Base-by-base conservation (phyloP, 768 basidiomycete species). In the Psilocybe cubensis region DNA sequence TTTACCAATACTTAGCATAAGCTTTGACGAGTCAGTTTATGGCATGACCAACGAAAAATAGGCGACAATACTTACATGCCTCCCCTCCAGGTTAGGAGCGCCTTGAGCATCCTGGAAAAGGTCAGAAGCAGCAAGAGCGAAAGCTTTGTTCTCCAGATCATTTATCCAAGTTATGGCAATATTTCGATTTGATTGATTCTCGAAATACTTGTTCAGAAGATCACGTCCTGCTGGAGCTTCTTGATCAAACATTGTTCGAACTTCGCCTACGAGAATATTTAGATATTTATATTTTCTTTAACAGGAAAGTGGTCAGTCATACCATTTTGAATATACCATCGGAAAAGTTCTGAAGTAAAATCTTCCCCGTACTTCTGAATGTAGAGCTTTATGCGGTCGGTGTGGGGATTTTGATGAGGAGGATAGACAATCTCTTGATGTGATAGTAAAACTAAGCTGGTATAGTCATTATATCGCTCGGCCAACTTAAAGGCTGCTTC, bases 291-390 rank as follows among this genome's bases (percentile, higher is more conserved):
- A 6, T 29, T 42, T 31, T 20, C 11, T 29, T 33, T 4, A 11
- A 4, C 11, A 21, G 24, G 23, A 17, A 20, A 41, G 11, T 11
- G 11, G 21, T 28, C 35, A 12, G 18, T 68, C 82, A 42, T 55
- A 91, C 93, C 92, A 61, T 95, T 88, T 62, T 94, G 91, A 48
- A 96, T 90, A 70, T 93, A 96, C 91, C 91, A 97, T 66, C 86
- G 83, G 67, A 92, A 96, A n/a, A 97, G 79, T 66, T 93, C 88
- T n/a, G 81, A 85, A 0, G 94, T 89, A 62, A 98, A 98, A 11
- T 84, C 85, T 29, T 93, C 87, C 48, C 88, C 84, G 73, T 89
- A 96, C 64, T 79, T 81, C 43, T 89, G 81, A 56, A 95, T 84
- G 71, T 94, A 97, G 4, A 70, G 68, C 64, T 87, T 82, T 17